Base-by-base conservation (phyloP, 2,329 filamentous ascomycete genomes). In the Tolypocladium ovalisporum region DNA sequence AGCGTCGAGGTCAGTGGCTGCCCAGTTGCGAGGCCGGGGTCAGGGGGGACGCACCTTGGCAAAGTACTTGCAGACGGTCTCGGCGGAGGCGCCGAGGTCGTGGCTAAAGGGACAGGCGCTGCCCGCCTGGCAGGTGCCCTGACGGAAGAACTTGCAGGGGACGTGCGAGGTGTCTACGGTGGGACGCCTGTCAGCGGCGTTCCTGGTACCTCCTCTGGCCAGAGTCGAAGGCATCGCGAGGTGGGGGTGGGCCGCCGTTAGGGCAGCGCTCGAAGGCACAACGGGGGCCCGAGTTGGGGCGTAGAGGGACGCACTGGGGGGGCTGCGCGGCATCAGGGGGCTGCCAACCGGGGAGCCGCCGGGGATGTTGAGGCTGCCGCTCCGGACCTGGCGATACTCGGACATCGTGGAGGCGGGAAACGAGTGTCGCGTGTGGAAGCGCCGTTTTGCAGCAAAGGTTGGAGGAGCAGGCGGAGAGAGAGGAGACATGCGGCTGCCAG, bases 61-160 rank as follows among this genome's bases (percentile, higher is more conserved):
- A 72, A 97, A 99, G 76, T 97, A 99, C 76, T 97, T 99, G 86
- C 94, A 99, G 63, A 95, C 85, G 61, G 89, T 92, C 71, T 97
- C 90, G 55, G 88, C 83, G 44, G 91, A 84, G 35, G 86, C 82
- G 70, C 94, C 89, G 62, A 94, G 85, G 62, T 95, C 93, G 76
- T 99, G 94, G 66, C 91, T 90, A 75, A 97, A 99, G 44, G 94
- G 94, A 76, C 94, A 99, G 63, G 92, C 90, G 71, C 89, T 89
- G 65, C 94, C 94, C 58, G 94, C 94, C 80, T 97, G 93, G 73
- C 94, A 99, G 67, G 90, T 86, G 71, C 93, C 92, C 77, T 96
- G 90, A 56, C 91, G 87, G 75, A 94, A 99, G 87, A 99, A 99
- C 80, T 97, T 97, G 88, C 94, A 99, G 42, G 94, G 94, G 51